Base-by-base conservation (phyloP, 2,329 filamentous ascomycete genomes). In the Plenodomus tracheiphilus region DNA sequence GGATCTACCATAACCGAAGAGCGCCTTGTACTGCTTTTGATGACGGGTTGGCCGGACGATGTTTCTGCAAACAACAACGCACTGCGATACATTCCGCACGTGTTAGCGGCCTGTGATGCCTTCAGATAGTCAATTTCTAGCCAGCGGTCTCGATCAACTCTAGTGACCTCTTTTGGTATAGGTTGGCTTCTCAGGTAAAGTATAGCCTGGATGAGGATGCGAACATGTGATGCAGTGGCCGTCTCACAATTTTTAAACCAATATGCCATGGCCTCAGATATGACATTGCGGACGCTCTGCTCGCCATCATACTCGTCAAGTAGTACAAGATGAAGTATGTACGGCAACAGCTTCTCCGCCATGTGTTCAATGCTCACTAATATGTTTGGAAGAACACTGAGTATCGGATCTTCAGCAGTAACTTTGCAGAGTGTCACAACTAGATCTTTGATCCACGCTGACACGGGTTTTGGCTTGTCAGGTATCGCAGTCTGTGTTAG, bases 131-230 rank as follows among this genome's bases (percentile, higher is more conserved):
- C 88, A 20, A 97, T 76, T 20, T 96, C 88, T 16, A 99, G 80
- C 95, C 95, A 99, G 42, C 83, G 79, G 41, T 86, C 79, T 47
- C 94, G 84, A 59, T 96, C 89, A 7, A 86, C 86, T 57, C 89
- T 87, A 0, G 90, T 96, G 0, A 77, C 75, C 69, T 99, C 94
- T 11, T 84, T 81, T 0, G 89, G 88, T 13, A 87, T 74, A 21
- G 82, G 79, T 65, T 95, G 92, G 3, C 87, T 91, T 32, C 91
- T 85, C n/a, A 99, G 80, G 66, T 97, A 99, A 2, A 99, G 75
- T 22, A 99, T 78, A 3, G 86, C 83, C 54, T 90, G 87, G 34
- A 97, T 81, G 1, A 96, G 75, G 30, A 94, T 80, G 51, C 85
- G 85, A 42, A 88, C 75, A 60, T 90, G 90, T 5, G 85, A 79